These are phyloP conservation scores for Sonneratia caseolaris DNA, from an alignment of 345 rosid genomes.

Conservation along the genomic window DNA sequence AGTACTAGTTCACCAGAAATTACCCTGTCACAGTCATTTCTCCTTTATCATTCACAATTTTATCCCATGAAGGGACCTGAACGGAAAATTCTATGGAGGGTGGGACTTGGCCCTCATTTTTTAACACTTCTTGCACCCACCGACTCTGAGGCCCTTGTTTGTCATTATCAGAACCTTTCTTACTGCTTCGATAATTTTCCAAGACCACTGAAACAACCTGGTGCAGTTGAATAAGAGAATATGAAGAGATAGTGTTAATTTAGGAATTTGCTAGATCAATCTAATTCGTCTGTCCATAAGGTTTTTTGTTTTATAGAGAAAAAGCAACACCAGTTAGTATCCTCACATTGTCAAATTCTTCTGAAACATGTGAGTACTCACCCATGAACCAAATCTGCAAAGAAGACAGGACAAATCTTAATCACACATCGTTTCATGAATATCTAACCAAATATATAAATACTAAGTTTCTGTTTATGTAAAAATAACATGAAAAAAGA, in stretches of 20 bases:
- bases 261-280: not conserved
- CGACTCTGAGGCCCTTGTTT: conserved; percentile 36
- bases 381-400: conserved; percentile 70
- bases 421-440: not conserved
- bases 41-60: conserved; percentile 66
- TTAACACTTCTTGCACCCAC: conserved; percentile 72
- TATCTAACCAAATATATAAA: conserved; percentile 4
- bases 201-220: conserved; percentile 85
- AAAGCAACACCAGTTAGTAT: not conserved
- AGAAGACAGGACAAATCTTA: conserved; percentile 10
- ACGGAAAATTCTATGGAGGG: conserved; percentile 29
- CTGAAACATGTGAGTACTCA: conserved; percentile 58
- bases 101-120: conserved; percentile 54
- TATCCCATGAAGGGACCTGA: conserved; percentile 66
- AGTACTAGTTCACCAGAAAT: conserved; percentile 15
- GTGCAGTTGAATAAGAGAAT: conserved; percentile 8
- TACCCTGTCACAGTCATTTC: conserved; percentile 64
- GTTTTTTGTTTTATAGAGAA: not conserved
- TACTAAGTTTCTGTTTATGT: not conserved
- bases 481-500: conserved; percentile 7
- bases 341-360: conserved; percentile 65
- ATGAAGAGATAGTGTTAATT: conserved; percentile 1
- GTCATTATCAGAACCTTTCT: conserved; percentile 25
- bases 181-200: conserved; percentile 56
- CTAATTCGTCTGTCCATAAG: not conserved